Evolutionary conservation across 306 rosid genomes (phyloP), one percentile per base, ranked within the genome.

Genomic region (Alnus glutinosa): DNA sequence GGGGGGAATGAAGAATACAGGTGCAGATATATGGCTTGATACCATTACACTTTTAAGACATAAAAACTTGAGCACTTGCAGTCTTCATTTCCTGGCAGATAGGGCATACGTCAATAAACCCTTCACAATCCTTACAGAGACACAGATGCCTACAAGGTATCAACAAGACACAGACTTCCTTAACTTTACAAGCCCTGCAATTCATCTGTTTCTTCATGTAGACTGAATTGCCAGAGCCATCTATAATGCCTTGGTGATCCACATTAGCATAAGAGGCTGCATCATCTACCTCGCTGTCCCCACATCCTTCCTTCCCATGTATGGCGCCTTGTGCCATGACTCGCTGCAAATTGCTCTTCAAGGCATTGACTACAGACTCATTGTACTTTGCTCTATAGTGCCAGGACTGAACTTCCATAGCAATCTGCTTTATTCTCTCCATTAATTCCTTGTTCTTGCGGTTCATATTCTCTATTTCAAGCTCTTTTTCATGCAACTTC

Each of bases 71-170:
- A 71, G 76, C 75, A 55, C 79, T 76, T 9, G 76, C 73, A 50
- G 83, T 61, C 83, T 83, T 83, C 73, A 62, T 55, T 39, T 37
- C 59, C 50, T 46, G 46, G 70, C 82, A 80, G 8, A 84, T 50
- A 66, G 84, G 84, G 72, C 87, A 84, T 36, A 72, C 23, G 66
- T 80, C 69, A n/a, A 84, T 72, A 46, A 71, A 55, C 14, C 23
- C 81, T 76, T 80, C 84, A 72, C 84, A 84, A 30, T 80, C 87
- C 77, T 73, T 84, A 48, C 87, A 80, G 54, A 80, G 72, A 80
- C 84, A 55, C 68, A 84, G 83, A 71, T 80, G 87, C 52, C 84
- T 57, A 58, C 87, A 84, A 37, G 87, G 84, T 58, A 84, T 30
- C 79, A 80, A 50, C 55, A 84, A 57, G 77, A 84, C 70, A 57